Base-by-base conservation (phyloP, 1,284 basidiomycete genomes). In the Coniferiporia weirii region DNA sequence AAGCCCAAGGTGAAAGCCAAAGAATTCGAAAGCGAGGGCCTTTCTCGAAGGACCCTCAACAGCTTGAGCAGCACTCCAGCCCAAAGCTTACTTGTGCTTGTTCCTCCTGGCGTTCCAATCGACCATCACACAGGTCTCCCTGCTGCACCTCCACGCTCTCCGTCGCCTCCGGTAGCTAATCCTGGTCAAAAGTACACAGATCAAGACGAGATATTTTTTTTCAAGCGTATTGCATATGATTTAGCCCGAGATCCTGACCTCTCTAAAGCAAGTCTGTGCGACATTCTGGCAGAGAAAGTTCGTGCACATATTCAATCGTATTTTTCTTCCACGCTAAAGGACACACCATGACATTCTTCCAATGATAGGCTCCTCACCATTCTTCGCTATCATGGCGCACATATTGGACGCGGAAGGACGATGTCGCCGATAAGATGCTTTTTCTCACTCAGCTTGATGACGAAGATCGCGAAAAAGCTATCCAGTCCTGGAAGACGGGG, bases 121-220 rank as follows among this genome's bases (percentile, higher is more conserved):
- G 61, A 62, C 45, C 40, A 46, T 9, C 9, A 52, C 35, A 62
- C 61, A 20, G 61, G 61, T 22, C 72, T 84, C 46, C 84, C 85
- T 2, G 74, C 76, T 9, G 80, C 83, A 12, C 83, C 84, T 8
- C 83, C 83, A 19, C 79, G 84, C 45, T 82, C 82, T n/a, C 87
- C 87, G 2, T 81, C 76, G 1, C 86, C 86, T 35, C 87, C 87
- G 3, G n/a, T 27, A 4, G 38, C 54, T 52, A 46, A 20, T 2
- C 77, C 73, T 4, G 69, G 70, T 54, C 78, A 83, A 61, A 81
- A 72, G 66, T 89, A 84, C 65, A 89, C 86, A 0, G 72, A 76
- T 19, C 80, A 83, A 64, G 86, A 89, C 66, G 76, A 77, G 44
- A 75, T 78, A 2, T 89, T 78, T 64, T 85, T 89, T 66, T 72